A percentile compares a stretch with the other conserved stretches of the same genome.
Conservation (phyloP, 495 filamentous ascomycete species). For the Tuber umbilicatum region DNA sequence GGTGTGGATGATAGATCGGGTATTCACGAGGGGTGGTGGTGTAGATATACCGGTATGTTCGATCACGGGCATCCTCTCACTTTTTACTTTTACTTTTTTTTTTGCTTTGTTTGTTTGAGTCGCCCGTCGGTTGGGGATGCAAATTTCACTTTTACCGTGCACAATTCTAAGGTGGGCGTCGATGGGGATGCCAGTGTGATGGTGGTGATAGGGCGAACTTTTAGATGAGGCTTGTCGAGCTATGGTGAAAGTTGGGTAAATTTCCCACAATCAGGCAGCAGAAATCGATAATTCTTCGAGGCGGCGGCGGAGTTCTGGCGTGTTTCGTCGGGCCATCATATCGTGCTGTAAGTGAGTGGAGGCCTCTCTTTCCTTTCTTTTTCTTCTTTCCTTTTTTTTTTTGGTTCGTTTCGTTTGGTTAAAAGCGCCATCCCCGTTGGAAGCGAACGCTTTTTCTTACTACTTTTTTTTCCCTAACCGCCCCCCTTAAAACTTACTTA, state of each 20-base stretch:
- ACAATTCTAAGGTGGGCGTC: not conserved
- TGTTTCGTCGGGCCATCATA: too few species aligned
- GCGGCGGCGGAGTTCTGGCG: not conserved
- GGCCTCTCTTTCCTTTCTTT: not conserved
- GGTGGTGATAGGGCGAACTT: not conserved
- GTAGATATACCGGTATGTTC: not conserved
- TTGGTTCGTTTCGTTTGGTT: not conserved
- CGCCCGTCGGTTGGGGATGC: not conserved
- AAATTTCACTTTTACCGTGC: not conserved
- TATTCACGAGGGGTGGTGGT: not conserved
- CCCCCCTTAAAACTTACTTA: not conserved
- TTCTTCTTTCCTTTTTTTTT: too few species aligned
- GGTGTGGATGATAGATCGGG: not conserved
- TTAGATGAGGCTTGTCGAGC: not conserved
- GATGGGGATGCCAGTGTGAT: not conserved
- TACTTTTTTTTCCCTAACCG: not conserved
- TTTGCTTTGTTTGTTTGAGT: constrained; percentile 6
- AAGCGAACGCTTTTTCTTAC: not conserved
- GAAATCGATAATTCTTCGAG: not conserved
- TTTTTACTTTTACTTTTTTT: too few species aligned
- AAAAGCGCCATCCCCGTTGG: not conserved
- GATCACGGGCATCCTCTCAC: not conserved
- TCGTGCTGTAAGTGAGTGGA: not conserved
- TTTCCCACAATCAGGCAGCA: not conserved
- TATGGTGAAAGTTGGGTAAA: not conserved